phyloP scores from a whole-genome alignment of 2,329 filamentous ascomycete species.

The Pseudocercospora musae region DNA sequence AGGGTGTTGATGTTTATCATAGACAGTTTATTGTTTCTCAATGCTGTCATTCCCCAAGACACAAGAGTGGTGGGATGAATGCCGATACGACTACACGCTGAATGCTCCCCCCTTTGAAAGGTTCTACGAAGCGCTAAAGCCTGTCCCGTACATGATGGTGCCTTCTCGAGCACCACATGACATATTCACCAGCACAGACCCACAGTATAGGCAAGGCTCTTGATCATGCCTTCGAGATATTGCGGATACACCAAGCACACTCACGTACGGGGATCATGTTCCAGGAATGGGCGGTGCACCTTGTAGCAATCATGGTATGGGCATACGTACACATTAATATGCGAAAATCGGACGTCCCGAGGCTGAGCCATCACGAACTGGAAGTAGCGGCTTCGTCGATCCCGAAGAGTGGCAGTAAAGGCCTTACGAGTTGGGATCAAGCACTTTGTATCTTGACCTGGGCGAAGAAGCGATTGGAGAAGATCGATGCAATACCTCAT shows the following conservation, averaged over 20 bases:
- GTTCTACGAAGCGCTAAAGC: slow-evolving; percentile 18
- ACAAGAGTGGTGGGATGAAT: slow-evolving; percentile 39
- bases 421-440: slow-evolving; percentile 15
- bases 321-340: slow-evolving; percentile 20
- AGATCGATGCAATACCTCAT: slow-evolving; percentile 20
- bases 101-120: slow-evolving; percentile 4
- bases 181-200: slow-evolving; percentile 36
- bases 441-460: slow-evolving; percentile 24
- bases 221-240: slow-evolving; percentile 26
- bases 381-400: slow-evolving; percentile 15
- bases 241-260: slow-evolving; percentile 21
- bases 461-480: slow-evolving; percentile 26
- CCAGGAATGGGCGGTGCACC: slow-evolving; percentile 31
- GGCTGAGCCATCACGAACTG: slow-evolving; percentile 9
- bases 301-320: slow-evolving; percentile 32
- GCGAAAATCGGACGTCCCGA: background rate
- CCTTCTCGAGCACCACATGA: slow-evolving; percentile 13
- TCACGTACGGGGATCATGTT: slow-evolving; percentile 23
- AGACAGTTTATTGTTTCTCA: slow-evolving; percentile 29
- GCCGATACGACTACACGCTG: background rate
- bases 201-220: slow-evolving; percentile 17
- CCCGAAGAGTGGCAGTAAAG: background rate
- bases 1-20: slow-evolving; percentile 37
- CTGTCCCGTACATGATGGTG: slow-evolving; percentile 4
- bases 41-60: slow-evolving; percentile 33